phyloP scores from a whole-genome alignment of 164 flowering plant genomes.

The Chloranthus sessilifolius region DNA sequence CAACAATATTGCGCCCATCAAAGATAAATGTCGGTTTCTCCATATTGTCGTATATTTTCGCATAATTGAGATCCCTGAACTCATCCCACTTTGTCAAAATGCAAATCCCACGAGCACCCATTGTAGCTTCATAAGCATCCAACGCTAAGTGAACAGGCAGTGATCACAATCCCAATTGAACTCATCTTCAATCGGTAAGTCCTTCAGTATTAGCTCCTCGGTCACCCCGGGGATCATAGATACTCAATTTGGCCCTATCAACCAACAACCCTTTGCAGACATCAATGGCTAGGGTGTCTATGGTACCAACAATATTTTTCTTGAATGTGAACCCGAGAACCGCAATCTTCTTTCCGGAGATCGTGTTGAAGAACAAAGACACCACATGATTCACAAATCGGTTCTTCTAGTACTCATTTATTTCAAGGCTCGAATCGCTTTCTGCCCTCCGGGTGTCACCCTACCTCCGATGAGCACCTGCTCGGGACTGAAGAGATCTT shows the following conservation, averaged over 20 bases:
- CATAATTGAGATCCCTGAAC: conserved; percentile 61
- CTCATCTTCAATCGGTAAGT: conserved; percentile 43
- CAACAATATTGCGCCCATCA: conserved; percentile 70
- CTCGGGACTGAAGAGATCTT: conserved; percentile 74
- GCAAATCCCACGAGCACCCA: conserved; percentile 70
- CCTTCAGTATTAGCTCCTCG: conserved; percentile 55
- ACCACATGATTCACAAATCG: conserved; percentile 79
- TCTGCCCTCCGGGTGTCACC: conserved; percentile 83
- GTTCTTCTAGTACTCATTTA: conserved; percentile 75
- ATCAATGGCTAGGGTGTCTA: conserved; percentile 84
- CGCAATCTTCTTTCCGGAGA: conserved; percentile 65
- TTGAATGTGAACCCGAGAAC: conserved; percentile 77
- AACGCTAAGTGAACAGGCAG: conserved; percentile 52
- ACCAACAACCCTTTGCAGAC: conserved; percentile 72
- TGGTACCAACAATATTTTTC: conserved; percentile 76
- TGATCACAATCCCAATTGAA: conserved; percentile 69
- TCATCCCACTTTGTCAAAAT: conserved; percentile 87
- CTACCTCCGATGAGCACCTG: conserved; percentile 89
- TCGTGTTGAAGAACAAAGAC: conserved; percentile 78
- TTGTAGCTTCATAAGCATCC: conserved; percentile 75
- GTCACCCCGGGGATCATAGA: conserved; percentile 65
- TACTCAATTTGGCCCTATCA: conserved; percentile 56
- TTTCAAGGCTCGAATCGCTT: too few species aligned
- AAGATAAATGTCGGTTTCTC: conserved; percentile 72
- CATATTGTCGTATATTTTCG: conserved; percentile 68